Conservation (phyloP, 768 basidiomycete species). For the Galerina sulciceps region DNA sequence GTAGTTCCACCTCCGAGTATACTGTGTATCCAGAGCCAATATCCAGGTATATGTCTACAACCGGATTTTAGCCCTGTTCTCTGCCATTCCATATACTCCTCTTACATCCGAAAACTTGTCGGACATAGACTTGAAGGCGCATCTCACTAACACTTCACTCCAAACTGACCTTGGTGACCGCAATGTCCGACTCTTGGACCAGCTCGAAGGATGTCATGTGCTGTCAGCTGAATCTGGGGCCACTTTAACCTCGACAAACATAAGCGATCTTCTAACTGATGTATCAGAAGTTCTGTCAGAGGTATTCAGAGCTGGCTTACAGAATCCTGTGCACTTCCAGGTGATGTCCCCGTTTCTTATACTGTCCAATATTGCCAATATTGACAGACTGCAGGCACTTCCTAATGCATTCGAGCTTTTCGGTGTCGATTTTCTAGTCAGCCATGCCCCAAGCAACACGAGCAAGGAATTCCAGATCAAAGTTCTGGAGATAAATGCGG, state of each 20-base stretch:
- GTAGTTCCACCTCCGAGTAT: conserved; percentile 94
- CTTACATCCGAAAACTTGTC: conserved; percentile 41
- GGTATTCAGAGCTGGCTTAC: conserved; percentile 83
- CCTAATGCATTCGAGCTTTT: conserved; percentile 96
- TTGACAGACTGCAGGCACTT: conserved; percentile 46
- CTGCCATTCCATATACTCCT: conserved; percentile 65
- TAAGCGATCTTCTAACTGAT: conserved; percentile 51
- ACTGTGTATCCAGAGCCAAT: conserved; percentile 79
- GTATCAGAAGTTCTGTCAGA: conserved; percentile 74
- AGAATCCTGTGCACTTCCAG: conserved; percentile 86
- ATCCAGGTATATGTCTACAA: conserved; percentile 82
- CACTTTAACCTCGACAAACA: conserved; percentile 32
- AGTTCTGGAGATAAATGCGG: conserved; percentile 91
- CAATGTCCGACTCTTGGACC: conserved; percentile 78
- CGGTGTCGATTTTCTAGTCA: conserved; percentile 90
- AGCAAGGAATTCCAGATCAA: conserved; percentile 56
- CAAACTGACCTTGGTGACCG: conserved; percentile 71
- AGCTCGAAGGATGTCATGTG: conserved; percentile 71
- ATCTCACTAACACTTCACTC: conserved; percentile 92
- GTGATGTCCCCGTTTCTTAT: conserved; percentile 36
- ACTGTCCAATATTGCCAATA: background rate
- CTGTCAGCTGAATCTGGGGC: conserved; percentile 34
- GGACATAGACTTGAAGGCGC: conserved; percentile 62
- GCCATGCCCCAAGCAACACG: conserved; percentile 35
- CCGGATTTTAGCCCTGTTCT: conserved; percentile 87